Evolutionary conservation across 2,329 filamentous ascomycete species (phyloP).

Genomic region (Talaromyces sp.): DNA sequence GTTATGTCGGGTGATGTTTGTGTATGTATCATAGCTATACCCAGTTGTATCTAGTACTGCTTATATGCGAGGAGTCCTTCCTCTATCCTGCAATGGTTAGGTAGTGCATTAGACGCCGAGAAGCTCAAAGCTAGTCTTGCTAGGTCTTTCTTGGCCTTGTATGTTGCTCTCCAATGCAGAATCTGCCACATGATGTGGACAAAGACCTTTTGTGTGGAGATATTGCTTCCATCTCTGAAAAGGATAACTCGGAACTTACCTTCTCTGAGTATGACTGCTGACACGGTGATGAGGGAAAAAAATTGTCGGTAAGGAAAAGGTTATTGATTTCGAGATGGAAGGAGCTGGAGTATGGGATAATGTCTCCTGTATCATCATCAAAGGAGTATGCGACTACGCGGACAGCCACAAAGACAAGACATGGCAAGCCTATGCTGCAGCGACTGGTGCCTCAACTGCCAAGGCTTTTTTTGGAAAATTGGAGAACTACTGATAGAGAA

Average conservation of each 20-base stretch:
- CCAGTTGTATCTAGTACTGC: not conserved
- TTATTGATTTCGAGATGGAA: slow-evolving; percentile 30
- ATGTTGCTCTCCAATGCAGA: not conserved
- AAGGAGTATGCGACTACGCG: slow-evolving; percentile 3
- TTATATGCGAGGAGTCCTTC: too few relatives aligned
- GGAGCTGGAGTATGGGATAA: slow-evolving; percentile 26
- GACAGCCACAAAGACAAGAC: slow-evolving; percentile 6
- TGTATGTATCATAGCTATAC: not conserved
- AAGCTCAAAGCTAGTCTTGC: not conserved
- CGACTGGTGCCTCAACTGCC: not conserved
- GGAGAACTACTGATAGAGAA: not conserved
- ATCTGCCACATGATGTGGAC: not conserved
- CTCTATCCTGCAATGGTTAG: not conserved
- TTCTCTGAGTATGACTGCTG: not conserved
- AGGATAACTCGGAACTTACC: too few relatives aligned
- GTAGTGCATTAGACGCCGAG: not conserved
- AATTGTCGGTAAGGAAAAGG: slow-evolving; percentile 1
- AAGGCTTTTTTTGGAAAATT: slow-evolving; percentile 4
- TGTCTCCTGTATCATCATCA: not conserved
- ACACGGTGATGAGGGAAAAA: slow-evolving; percentile 6
- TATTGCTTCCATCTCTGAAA: too few relatives aligned
- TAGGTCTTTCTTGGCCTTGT: not conserved
- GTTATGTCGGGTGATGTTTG: not conserved
- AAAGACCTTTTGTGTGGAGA: too few relatives aligned
- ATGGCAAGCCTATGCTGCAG: not conserved